Conservation (phyloP, 192 early-diverging fungal genomes). For the Gaertneriomyces semiglobifer region DNA sequence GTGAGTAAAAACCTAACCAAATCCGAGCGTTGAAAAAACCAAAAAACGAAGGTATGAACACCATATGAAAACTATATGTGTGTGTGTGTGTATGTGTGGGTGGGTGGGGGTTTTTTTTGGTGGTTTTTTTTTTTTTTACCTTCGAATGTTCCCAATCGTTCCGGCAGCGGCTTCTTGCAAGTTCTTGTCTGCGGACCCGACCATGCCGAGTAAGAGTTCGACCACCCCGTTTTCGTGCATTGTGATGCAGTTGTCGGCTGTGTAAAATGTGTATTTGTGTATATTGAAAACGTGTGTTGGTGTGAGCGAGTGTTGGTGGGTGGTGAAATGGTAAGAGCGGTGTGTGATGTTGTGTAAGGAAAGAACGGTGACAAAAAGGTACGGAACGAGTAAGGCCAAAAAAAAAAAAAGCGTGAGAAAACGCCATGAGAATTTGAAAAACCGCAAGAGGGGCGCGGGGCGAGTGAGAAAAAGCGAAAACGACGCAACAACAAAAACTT, state of each 20-base stretch:
- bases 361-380: too few relatives aligned
- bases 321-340: too few relatives aligned
- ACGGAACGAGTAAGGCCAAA: too few relatives aligned
- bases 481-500: slow-evolving; percentile 20
- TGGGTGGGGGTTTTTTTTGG: too few relatives aligned
- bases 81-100: too few relatives aligned
- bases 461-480: background rate
- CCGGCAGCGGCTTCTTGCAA: slow-evolving; percentile 65
- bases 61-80: background rate
- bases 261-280: too few relatives aligned
- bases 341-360: too few relatives aligned
- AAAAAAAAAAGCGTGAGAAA: too few relatives aligned
- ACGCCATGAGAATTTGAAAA: background rate
- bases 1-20: background rate
- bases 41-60: background rate
- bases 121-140: too few relatives aligned
- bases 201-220: slow-evolving; percentile 62
- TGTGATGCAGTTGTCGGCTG: slow-evolving; percentile 66
- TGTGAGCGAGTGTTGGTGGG: too few relatives aligned
- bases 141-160: slow-evolving; percentile 63
- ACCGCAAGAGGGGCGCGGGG: background rate
- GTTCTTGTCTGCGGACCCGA: slow-evolving; percentile 52
- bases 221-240: slow-evolving; percentile 70
- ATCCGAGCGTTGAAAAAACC: background rate
- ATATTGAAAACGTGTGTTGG: too few relatives aligned